Conservation (phyloP, 768 basidiomycete genomes). For the Russula brevipes region DNA sequence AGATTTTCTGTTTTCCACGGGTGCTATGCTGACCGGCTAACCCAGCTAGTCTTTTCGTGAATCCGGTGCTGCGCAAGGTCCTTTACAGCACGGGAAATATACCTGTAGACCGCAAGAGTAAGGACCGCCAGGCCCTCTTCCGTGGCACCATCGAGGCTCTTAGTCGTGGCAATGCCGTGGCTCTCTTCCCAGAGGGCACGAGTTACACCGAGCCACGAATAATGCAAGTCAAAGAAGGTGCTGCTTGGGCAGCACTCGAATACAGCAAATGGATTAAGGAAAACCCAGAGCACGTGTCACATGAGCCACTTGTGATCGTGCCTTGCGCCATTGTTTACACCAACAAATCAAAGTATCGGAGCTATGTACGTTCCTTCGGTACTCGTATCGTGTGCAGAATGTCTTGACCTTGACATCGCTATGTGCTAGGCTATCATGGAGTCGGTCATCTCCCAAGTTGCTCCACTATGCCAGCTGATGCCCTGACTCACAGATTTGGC, state of each 20-base stretch:
- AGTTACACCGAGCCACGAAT: slow-evolving; percentile 92
- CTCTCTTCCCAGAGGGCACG: slow-evolving; percentile 91
- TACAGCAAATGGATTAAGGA: slow-evolving; percentile 75
- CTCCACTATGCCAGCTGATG: not conserved
- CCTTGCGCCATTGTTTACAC: slow-evolving; percentile 91
- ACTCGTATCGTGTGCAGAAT: not conserved
- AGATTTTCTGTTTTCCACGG: slow-evolving; percentile 9
- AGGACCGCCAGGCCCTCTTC: slow-evolving; percentile 86
- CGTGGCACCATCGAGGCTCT: slow-evolving; percentile 86
- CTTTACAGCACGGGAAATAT: slow-evolving; percentile 93
- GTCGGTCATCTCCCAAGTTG: slow-evolving; percentile 38
- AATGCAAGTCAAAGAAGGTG: slow-evolving; percentile 90
- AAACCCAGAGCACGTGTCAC: slow-evolving; percentile 39
- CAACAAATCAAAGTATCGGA: slow-evolving; percentile 93
- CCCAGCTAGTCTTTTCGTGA: slow-evolving; percentile 66
- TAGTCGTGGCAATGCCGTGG: slow-evolving; percentile 73
- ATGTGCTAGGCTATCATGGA: slow-evolving; percentile 59
- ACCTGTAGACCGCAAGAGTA: slow-evolving; percentile 91
- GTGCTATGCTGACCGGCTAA: slow-evolving; percentile 15
- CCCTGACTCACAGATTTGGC: slow-evolving; percentile 58
- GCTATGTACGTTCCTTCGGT: slow-evolving; percentile 52
- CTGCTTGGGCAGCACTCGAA: slow-evolving; percentile 92
- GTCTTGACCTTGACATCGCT: not conserved
- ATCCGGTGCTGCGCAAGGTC: slow-evolving; percentile 68
- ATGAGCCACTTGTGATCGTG: slow-evolving; percentile 57